These are phyloP conservation scores for Rhizopogon roseolus DNA, from an alignment of 768 basidiomycete genomes.

Conservation along the genomic window DNA sequence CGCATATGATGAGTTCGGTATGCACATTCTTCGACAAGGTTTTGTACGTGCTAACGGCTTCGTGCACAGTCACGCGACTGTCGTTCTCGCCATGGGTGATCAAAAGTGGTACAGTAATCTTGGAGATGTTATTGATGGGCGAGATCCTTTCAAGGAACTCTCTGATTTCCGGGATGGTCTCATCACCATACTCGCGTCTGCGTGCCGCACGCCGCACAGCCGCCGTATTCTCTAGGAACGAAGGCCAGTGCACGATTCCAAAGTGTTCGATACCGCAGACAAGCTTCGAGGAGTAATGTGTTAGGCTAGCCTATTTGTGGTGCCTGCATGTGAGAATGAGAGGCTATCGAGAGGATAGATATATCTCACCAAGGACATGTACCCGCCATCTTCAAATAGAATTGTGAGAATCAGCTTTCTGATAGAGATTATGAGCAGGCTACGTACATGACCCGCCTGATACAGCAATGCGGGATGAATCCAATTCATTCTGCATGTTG, in stretches of 20 bases:
- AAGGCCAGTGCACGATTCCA: conserved; percentile 35
- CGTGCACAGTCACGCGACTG: conserved; percentile 33
- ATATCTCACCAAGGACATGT: conserved; percentile 34
- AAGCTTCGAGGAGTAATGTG: conserved; percentile 36
- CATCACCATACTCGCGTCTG: conserved; percentile 38
- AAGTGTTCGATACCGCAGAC: conserved; percentile 37
- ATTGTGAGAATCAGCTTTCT: not conserved
- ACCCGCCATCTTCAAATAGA: conserved; percentile 29
- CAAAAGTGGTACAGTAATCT: conserved; percentile 31
- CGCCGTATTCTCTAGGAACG: conserved; percentile 39
- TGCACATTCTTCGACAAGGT: conserved; percentile 24
- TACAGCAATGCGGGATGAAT: conserved; percentile 34
- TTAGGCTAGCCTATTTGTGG: conserved; percentile 30
- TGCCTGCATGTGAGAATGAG: not conserved
- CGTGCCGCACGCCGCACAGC: conserved; percentile 28
- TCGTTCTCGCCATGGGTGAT: conserved; percentile 41
- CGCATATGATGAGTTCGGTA: conserved; percentile 34
- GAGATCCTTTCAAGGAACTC: conserved; percentile 35
- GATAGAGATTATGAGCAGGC: not conserved
- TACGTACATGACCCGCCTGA: conserved; percentile 36
- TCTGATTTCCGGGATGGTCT: conserved; percentile 30
- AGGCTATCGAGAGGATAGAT: not conserved
- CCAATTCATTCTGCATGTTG: conserved; percentile 27
- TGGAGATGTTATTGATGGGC: conserved; percentile 32
- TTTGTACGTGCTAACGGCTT: conserved; percentile 34